Base-by-base conservation (phyloP, 1,284 basidiomycete species). In the Cryptococcus floricola region DNA sequence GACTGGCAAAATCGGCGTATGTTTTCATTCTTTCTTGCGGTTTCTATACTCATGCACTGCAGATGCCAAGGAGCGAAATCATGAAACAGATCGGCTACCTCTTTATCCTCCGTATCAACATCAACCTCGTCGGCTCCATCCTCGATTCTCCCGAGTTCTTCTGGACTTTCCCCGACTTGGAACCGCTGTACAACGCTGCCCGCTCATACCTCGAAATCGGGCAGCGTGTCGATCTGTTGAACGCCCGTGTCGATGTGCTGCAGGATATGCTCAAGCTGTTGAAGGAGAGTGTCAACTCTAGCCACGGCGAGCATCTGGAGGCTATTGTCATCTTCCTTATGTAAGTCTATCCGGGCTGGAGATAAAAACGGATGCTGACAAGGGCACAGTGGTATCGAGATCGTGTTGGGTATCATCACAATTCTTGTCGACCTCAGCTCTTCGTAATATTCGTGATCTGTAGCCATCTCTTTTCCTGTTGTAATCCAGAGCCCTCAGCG, bases 21-120 rank as follows among this genome's bases (percentile, higher is more conserved):
- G 77, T 58, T 84, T 7, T 13, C 5, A n/a, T 25, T n/a, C n/a
- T 19, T 42, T 38, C 49, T 25, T n/a, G 14, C 31, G 37, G 5
- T 39, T 16, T 41, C 6, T 12, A 19, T 54, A 47, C 49, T 43
- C 23, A 27, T 10, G 27, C n/a, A 37, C 16, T 31, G 5, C 55
- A 80, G 68, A 75, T 81, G 66, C 80, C 80, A 0, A 75, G 80
- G 47, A 78, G 75, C 41, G 93, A 96, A 73, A 97, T 98, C 71
- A 96, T 98, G 93, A 89, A 90, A 73, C 91, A 97, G 77, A 98
- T 96, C 65, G 93, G 93, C 34, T 88, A 91, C 67, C 81, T 98
- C 44, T 98, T 98, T 77, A 86, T 98, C 49, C 80, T 97, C 64
- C 82, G 94, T 59, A 93, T 94, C 63, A 95, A 94, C 71, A 95